Conservation (phyloP, 257 asterid species). For the Solanum stenotomum region DNA sequence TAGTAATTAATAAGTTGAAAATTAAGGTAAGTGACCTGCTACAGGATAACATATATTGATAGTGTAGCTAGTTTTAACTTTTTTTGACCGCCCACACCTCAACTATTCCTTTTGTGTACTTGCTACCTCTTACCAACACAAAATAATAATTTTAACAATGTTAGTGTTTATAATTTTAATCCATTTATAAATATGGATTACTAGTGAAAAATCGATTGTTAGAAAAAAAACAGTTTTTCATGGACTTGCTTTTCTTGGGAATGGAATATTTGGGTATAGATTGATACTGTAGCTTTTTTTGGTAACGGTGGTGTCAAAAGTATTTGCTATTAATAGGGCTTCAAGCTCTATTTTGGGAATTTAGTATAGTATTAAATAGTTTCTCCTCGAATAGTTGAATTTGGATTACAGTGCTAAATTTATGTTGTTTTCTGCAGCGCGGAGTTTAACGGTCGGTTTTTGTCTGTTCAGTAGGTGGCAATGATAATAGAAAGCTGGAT, state of each 20-base stretch:
- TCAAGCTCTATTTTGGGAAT: not conserved
- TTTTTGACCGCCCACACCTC: not conserved
- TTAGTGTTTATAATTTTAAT: not conserved
- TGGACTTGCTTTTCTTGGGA: not conserved
- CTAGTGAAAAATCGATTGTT: not conserved
- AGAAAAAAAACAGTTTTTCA: not conserved
- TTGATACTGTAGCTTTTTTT: not conserved
- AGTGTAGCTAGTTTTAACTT: not conserved
- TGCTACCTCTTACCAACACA: not conserved
- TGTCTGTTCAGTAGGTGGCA: not conserved
- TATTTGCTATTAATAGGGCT: not conserved
- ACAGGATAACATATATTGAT: not conserved
- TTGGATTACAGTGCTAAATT: not conserved
- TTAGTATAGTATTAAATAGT: not conserved
- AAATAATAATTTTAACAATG: not conserved
- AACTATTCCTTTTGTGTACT: not conserved
- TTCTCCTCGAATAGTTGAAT: not conserved
- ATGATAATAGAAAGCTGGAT: conserved; percentile 5
- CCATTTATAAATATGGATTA: not conserved
- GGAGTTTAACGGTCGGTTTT: not conserved
- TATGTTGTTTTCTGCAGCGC: not conserved
- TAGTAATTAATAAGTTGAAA: not conserved
- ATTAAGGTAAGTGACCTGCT: not conserved
- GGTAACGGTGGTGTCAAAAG: not conserved
- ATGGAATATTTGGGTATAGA: not conserved